A percentile compares a stretch with the other conserved stretches of the same genome.
phyloP scores from a whole-genome alignment of 345 rosid genomes.

The Theobroma cacao region DNA sequence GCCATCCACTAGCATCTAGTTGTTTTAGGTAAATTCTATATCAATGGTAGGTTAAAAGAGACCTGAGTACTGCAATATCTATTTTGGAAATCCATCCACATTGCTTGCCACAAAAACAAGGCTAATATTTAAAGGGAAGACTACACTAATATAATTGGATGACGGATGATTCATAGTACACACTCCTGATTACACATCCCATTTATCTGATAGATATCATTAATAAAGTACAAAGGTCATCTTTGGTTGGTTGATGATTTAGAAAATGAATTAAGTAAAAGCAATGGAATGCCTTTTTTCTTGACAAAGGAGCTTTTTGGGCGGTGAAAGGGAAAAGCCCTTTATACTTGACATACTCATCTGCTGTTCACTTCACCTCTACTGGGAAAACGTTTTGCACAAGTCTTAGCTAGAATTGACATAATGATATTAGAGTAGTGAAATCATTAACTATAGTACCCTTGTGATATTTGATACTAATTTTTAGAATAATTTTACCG shows the following conservation, averaged over 20 bases:
- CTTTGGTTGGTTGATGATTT: constrained; percentile 17
- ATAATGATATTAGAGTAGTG: too few species aligned
- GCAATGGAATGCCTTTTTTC: not conserved
- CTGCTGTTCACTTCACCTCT: constrained; percentile 3
- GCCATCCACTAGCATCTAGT: constrained; percentile 20
- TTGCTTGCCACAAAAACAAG: not conserved
- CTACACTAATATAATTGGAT: not conserved
- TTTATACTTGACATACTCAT: constrained; percentile 9
- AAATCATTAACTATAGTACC: not conserved
- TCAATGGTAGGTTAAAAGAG: constrained; percentile 33
- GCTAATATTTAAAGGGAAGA: not conserved
- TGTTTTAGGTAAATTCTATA: not conserved
- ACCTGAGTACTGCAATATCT: not conserved
- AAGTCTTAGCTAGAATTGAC: not conserved
- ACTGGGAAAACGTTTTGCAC: constrained; percentile 5
- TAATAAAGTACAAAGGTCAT: not conserved
- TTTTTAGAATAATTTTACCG: not conserved
- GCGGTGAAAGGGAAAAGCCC: constrained; percentile 7
- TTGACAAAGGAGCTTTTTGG: not conserved
- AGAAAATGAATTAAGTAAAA: not conserved
- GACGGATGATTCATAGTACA: not conserved
- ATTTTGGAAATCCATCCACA: constrained; percentile 1
- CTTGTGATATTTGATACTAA: not conserved
- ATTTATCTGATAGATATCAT: constrained; percentile 8
- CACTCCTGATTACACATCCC: constrained; percentile 3